Evolutionary conservation across 2,329 filamentous ascomycete species (phyloP).

Genomic region (Scedosporium dehoogii): DNA sequence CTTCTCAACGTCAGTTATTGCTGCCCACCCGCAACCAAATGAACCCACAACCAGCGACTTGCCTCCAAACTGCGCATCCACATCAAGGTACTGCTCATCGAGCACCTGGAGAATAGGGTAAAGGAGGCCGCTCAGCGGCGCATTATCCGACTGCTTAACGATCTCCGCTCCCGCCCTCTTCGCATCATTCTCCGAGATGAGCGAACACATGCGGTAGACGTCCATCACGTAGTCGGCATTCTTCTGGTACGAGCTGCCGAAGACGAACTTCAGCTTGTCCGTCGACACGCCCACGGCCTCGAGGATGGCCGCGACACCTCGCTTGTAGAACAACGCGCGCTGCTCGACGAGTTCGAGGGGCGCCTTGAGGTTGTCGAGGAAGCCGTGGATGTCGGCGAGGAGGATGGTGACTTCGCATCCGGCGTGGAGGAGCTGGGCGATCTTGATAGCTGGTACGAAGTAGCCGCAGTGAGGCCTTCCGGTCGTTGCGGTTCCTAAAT

Average conservation of each 20-base stretch:
- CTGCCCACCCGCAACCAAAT: not conserved
- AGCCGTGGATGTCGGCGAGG: slow-evolving; percentile 65
- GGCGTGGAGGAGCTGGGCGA: slow-evolving; percentile 76
- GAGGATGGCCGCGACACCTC: slow-evolving; percentile 64
- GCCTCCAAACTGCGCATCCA: slow-evolving; percentile 79
- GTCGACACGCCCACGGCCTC: slow-evolving; percentile 70
- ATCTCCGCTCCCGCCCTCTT: slow-evolving; percentile 89
- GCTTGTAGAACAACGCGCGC: slow-evolving; percentile 76
- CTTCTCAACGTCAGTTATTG: slow-evolving; percentile 10
- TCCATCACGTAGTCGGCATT: slow-evolving; percentile 74
- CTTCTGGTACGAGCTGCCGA: slow-evolving; percentile 76
- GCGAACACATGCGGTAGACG: slow-evolving; percentile 58
- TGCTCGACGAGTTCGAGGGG: slow-evolving; percentile 78
- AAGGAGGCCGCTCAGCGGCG: slow-evolving; percentile 45
- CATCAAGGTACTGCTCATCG: slow-evolving; percentile 80
- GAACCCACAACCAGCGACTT: slow-evolving; percentile 17
- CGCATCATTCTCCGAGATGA: slow-evolving; percentile 65
- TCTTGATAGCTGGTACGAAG: slow-evolving; percentile 80
- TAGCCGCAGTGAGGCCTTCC: slow-evolving; percentile 86
- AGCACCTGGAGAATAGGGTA: slow-evolving; percentile 62
- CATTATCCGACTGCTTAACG: slow-evolving; percentile 81
- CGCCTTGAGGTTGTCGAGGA: slow-evolving; percentile 76
- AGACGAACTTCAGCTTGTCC: slow-evolving; percentile 71
- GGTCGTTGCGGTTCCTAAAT: slow-evolving; percentile 63
- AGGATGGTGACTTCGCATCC: slow-evolving; percentile 76